Percentiles rank a stretch among this genome's conserved stretches.
phyloP scores from a whole-genome alignment of 2,329 filamentous ascomycete species.

The Ascochyta koolunga region DNA sequence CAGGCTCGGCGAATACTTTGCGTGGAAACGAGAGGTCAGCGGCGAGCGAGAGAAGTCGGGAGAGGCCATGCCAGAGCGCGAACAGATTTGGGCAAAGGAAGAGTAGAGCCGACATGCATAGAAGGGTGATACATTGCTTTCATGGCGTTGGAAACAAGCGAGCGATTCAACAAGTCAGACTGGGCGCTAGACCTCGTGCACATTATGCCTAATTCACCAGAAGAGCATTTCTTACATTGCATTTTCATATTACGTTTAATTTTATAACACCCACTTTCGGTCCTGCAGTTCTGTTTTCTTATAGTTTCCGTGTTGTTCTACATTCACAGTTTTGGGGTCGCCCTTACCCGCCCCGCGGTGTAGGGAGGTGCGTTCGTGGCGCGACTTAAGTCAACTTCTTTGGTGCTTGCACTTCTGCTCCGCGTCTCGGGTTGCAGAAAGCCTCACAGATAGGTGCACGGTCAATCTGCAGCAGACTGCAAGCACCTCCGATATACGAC shows the following conservation, averaged over 20 bases:
- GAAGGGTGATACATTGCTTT: not conserved
- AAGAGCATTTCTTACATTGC: not conserved
- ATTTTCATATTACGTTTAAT: constrained; percentile 12
- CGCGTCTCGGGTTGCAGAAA: too few species aligned
- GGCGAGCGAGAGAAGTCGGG: constrained; percentile 10
- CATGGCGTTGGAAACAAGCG: constrained; percentile 12
- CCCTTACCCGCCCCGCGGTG: too few species aligned
- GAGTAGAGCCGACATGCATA: constrained; percentile 1
- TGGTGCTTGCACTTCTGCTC: too few species aligned
- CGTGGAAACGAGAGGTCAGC: constrained; percentile 68
- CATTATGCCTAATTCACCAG: constrained; percentile 14
- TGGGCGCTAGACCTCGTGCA: constrained; percentile 11
- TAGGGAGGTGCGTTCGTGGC: too few species aligned
- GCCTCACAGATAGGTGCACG: too few species aligned
- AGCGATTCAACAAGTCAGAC: constrained; percentile 17
- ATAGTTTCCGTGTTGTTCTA: too few species aligned
- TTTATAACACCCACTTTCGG: not conserved
- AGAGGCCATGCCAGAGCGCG: constrained; percentile 12
- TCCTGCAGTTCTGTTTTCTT: too few species aligned
- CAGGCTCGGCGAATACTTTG: constrained; percentile 88
- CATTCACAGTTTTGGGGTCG: too few species aligned
- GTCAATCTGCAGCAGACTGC: too few species aligned
- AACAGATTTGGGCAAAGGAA: constrained; percentile 14
- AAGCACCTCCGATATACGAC: too few species aligned
- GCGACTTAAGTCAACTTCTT: too few species aligned